Evolutionary conservation across 2,329 filamentous ascomycete genomes (phyloP), one percentile per base, ranked within the genome.

Genomic region (Thelonectria discophora): DNA sequence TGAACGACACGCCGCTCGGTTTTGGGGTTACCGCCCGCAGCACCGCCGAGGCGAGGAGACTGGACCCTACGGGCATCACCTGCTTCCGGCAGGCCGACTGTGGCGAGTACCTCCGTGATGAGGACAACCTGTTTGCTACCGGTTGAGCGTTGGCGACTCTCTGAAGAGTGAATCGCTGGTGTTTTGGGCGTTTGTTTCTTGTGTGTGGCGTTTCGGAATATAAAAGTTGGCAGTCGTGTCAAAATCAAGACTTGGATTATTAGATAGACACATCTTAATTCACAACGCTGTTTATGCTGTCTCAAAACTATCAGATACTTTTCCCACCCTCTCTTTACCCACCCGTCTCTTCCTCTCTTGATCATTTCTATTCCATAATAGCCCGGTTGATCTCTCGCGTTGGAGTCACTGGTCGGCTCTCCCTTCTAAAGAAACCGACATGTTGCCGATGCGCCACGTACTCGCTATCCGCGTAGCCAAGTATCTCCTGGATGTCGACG

Each of bases 401-500:
- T 5, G 84, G 84, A 55, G 83, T 86, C 13, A 79, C 81, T 20
- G 85, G 84, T 32, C 84, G 77, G 69, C 84, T 87, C 58, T 84
- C 82, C 49, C 75, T 76, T 34, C 75, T 78, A 65, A 91, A 89
- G 68, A 97, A 88, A 46, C 92, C 93, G 64, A 97, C 89, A 70
- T 97, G 94, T 76, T 97, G 93, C 65, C 93, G 84, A 72, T 95
- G 83, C 10, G 93, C 94, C 42, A 98, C 90, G 78, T 98, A 97
- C 78, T 98, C 93, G 72, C 91, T 96, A 75, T 97, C 94, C 18
- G 93, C 92, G 78, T 97, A 99, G 3, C 94, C 95, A 32, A 99
- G 80, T 46, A 95, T 80, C 10, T 85, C 83, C 49, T 88, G 83
- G 65, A 99, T 97, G 74, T 97, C 90, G 6, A 84, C 86, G 73